phyloP scores from a whole-genome alignment of 1,284 basidiomycete genomes.

The Hypsizygus ulmarius region DNA sequence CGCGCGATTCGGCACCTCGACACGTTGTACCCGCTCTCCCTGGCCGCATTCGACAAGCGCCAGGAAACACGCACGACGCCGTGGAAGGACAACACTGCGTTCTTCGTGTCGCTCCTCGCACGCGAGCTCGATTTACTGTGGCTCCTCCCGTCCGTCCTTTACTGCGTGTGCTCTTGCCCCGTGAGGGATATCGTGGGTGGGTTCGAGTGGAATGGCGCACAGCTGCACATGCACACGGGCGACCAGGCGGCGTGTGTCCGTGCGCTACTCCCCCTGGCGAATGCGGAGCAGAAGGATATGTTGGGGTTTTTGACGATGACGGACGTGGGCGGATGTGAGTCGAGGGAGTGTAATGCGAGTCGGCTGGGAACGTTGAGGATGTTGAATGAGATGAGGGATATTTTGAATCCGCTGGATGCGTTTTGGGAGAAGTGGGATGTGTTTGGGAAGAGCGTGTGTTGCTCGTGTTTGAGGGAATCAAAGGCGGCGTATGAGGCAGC shows the following conservation, averaged over 20 bases:
- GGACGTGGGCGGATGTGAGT: neutral
- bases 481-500: no score
- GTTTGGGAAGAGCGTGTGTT: conserved; percentile 7
- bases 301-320: conserved; percentile 9
- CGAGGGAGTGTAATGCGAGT: neutral
- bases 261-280: conserved; percentile 4
- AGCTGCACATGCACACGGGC: neutral
- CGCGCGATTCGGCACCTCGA: conserved; percentile 35
- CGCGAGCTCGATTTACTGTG: conserved; percentile 30
- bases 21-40: conserved; percentile 33
- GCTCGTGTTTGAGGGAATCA: conserved; percentile 1
- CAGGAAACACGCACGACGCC: conserved; percentile 31
- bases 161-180: conserved; percentile 34
- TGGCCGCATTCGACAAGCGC: conserved; percentile 30
- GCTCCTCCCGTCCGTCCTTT: conserved; percentile 31
- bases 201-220: conserved; percentile 22
- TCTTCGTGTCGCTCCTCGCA: conserved; percentile 30
- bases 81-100: conserved; percentile 34
- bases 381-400: conserved; percentile 4
- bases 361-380: neutral
- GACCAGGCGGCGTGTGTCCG: conserved; percentile 4
- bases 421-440: conserved; percentile 8
- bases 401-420: conserved; percentile 10
- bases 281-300: conserved; percentile 6
- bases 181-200: conserved; percentile 31